A percentile compares a stretch with the other conserved stretches of the same genome.
Evolutionary conservation across 495 filamentous ascomycete species (phyloP).

Genomic region (Aspergillus panamensis): DNA sequence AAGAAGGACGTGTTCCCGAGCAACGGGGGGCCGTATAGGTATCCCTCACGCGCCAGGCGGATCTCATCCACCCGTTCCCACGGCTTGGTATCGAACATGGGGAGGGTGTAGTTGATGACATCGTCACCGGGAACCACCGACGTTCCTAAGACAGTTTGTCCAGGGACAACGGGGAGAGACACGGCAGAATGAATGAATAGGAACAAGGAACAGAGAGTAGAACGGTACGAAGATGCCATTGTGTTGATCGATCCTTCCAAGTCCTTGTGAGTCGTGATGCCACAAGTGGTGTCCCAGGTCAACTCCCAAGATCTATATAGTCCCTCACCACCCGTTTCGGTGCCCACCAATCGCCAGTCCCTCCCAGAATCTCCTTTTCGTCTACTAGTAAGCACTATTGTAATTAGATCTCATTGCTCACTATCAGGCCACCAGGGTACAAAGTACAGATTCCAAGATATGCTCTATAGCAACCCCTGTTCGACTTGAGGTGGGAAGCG

Average conservation of each 20-base stretch:
- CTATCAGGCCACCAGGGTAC: background rate
- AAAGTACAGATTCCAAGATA: background rate
- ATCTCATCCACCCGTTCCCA: conserved; percentile 2
- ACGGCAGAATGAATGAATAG: background rate
- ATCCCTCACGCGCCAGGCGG: conserved; percentile 2
- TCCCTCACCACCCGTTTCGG: background rate
- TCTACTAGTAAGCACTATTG: background rate
- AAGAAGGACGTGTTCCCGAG: conserved; percentile 8
- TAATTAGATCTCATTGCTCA: background rate
- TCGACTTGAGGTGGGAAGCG: background rate
- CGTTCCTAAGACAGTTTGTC: background rate
- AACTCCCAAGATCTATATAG: background rate
- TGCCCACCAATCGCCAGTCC: background rate
- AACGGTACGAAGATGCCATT: background rate
- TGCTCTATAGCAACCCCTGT: background rate
- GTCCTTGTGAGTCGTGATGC: background rate
- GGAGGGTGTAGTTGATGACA: background rate
- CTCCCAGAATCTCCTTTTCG: background rate
- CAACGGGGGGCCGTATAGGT: conserved; percentile 6
- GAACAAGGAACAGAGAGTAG: background rate
- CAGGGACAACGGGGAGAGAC: background rate
- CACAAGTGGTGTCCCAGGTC: background rate
- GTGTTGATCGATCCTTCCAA: background rate
- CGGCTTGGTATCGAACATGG: conserved; percentile 4
- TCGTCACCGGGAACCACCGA: background rate